Percentiles rank a stretch among this genome's conserved stretches.
Evolutionary conservation across 768 basidiomycete genomes (phyloP).

Genomic region (Mycena pura): DNA sequence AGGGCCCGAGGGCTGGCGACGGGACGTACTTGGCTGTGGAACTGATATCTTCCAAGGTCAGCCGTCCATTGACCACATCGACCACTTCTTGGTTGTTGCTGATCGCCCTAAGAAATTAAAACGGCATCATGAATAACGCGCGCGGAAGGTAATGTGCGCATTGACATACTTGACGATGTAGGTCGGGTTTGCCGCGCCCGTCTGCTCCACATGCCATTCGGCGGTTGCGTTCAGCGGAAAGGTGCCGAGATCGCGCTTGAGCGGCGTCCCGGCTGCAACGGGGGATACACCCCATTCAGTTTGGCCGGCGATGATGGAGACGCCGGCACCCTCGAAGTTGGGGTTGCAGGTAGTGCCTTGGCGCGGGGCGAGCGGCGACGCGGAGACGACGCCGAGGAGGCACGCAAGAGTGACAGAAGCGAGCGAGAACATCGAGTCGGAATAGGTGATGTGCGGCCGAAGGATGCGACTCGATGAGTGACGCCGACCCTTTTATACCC

Average conservation of each 20-base stretch:
- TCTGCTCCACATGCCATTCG: conserved; percentile 25
- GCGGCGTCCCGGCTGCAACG: conserved; percentile 17
- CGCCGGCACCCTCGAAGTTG: conserved; percentile 24
- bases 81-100: conserved; percentile 18
- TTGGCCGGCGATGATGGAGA: conserved; percentile 12
- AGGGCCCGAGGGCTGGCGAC: no score
- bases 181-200: conserved; percentile 14
- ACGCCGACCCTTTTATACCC: neutral
- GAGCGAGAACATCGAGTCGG: conserved; percentile 10
- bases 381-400: conserved; percentile 9
- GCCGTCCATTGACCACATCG: neutral
- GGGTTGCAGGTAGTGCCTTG: conserved; percentile 15
- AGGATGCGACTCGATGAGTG: neutral
- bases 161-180: conserved; percentile 22
- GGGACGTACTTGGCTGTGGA: conserved; percentile 7
- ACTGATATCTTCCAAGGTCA: conserved; percentile 18
- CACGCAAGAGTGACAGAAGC: conserved; percentile 7
- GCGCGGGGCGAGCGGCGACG: conserved; percentile 5
- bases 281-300: conserved; percentile 20
- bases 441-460: no score
- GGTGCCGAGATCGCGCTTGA: neutral
- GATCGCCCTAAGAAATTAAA: conserved; percentile 4
- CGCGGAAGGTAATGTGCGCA: neutral
- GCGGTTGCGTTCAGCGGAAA: conserved; percentile 18
- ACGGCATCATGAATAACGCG: neutral